Conservation (phyloP, 2,329 filamentous ascomycete species). For the Davidsoniella virescens region DNA sequence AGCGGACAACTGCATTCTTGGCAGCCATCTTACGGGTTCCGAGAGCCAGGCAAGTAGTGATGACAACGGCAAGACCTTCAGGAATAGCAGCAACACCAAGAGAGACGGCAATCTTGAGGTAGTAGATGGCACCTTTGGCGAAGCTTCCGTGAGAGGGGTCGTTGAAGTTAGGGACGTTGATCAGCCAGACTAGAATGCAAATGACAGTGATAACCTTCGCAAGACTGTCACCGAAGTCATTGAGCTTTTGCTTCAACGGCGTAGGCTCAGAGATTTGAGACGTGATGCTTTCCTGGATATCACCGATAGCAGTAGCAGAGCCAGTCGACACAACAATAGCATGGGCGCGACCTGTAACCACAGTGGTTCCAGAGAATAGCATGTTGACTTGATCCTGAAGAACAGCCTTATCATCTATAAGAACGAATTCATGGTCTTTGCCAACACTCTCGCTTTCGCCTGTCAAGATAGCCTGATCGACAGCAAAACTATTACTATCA, state of each 20-base stretch:
- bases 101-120: constrained; percentile 97
- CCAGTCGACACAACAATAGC: constrained; percentile 86
- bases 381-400: constrained; percentile 97
- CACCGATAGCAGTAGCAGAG: constrained; percentile 81
- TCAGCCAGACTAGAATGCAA: constrained; percentile 91
- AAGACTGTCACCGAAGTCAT: constrained; percentile 89
- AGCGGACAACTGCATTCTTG: constrained; percentile 94
- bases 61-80: constrained; percentile 92
- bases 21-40: constrained; percentile 97
- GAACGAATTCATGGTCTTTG: constrained; percentile 53
- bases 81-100: constrained; percentile 95
- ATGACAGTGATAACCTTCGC: constrained; percentile 98
- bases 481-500: constrained; percentile 91
- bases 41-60: constrained; percentile 92
- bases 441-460: constrained; percentile 94
- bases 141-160: constrained; percentile 86
- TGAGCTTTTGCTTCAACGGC: constrained; percentile 94
- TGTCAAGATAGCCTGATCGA: constrained; percentile 93
- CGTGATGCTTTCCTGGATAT: constrained; percentile 97
- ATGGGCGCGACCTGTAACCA: constrained; percentile 83
- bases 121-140: constrained; percentile 97
- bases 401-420: constrained; percentile 70
- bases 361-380: constrained; percentile 94
- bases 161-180: constrained; percentile 95
- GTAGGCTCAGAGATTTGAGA: constrained; percentile 96